Conservation (phyloP, 2,329 filamentous ascomycete species). For the Paracamarosporium sp. region DNA sequence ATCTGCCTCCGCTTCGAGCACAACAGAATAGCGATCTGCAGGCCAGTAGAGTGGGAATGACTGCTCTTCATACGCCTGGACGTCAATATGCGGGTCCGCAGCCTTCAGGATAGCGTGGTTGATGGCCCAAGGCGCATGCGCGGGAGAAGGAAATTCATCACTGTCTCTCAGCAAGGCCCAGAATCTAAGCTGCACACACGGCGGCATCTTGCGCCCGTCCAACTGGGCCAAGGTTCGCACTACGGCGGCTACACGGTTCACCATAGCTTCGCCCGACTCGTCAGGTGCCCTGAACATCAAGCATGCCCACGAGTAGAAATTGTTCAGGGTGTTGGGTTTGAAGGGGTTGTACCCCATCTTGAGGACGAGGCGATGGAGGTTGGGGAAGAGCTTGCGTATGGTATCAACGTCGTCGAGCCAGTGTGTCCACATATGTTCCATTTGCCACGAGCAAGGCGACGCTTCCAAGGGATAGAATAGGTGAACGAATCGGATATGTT, state of each 20-base stretch:
- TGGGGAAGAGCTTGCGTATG: background rate
- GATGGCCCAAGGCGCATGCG: background rate
- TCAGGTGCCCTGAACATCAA: background rate
- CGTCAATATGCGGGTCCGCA: background rate
- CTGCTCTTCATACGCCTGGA: background rate
- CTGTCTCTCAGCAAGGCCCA: too few species aligned
- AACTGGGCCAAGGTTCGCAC: background rate
- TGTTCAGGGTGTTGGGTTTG: background rate
- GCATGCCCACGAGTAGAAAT: background rate
- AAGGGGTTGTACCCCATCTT: constrained; percentile 1
- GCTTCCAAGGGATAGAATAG: background rate
- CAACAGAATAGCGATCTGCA: background rate
- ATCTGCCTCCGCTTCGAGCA: background rate
- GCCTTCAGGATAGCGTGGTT: background rate
- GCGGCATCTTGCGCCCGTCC: background rate
- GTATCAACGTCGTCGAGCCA: background rate
- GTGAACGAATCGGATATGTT: background rate
- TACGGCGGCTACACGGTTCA: background rate
- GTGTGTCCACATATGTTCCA: constrained; percentile 1
- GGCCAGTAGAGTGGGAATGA: background rate
- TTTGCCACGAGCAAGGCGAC: background rate
- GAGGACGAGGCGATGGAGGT: background rate
- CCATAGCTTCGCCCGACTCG: background rate
- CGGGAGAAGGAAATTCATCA: too few species aligned
- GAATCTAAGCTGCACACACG: background rate